Percentiles rank a stretch among this genome's conserved stretches.
Conservation (phyloP, 2,329 filamentous ascomycete genomes). For the Claviceps quebecensis region DNA sequence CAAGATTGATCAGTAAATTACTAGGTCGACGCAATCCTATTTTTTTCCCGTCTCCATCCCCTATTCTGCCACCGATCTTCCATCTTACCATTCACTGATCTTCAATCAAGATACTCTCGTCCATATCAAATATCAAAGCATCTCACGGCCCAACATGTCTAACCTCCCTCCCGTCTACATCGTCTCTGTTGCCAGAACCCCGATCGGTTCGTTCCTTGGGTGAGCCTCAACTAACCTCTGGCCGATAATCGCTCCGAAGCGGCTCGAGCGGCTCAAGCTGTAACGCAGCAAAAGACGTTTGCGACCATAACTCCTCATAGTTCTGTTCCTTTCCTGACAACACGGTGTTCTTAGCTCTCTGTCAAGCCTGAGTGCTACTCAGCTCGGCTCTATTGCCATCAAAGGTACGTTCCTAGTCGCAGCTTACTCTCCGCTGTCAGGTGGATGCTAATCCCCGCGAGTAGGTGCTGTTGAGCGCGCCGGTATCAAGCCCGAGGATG, state of each 20-base stretch:
- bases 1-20: not conserved
- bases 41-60: not conserved
- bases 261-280: not conserved
- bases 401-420: slow-evolving; percentile 47
- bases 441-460: not conserved
- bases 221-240: slow-evolving; percentile 23
- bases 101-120: not conserved
- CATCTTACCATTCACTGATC: not conserved
- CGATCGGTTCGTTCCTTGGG: slow-evolving; percentile 90
- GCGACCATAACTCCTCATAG: not conserved
- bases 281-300: not conserved
- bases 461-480: slow-evolving; percentile 69
- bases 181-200: slow-evolving; percentile 80
- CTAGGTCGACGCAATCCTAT: not conserved
- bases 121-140: not conserved
- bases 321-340: not conserved
- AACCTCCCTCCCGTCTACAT: slow-evolving; percentile 80
- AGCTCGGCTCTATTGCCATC: slow-evolving; percentile 84
- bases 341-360: slow-evolving; percentile 50
- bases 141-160: not conserved
- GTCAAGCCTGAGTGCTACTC: slow-evolving; percentile 69
- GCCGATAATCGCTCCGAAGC: slow-evolving; percentile 1
- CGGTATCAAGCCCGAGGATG: slow-evolving; percentile 75
- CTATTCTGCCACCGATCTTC: not conserved
- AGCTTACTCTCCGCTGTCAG: not conserved